Evolutionary conservation across 371 early-diverging fungal genomes (phyloP), one percentile per base, ranked within the genome.

Genomic region (Saksenaea oblongispora): DNA sequence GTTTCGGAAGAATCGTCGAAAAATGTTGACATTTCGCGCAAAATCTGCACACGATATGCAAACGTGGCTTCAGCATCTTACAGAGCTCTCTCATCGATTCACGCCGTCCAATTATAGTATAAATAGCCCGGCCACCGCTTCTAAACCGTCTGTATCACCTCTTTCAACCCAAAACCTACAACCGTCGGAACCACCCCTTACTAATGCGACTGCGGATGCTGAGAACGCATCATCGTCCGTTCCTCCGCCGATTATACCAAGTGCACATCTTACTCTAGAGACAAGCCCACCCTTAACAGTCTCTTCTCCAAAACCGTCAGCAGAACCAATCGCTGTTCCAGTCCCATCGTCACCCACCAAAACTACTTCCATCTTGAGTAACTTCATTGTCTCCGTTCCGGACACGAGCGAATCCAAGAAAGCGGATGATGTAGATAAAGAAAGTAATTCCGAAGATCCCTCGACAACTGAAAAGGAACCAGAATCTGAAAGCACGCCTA

Each of bases 1-100:
- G 3, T 47, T 47, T 22, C 51, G 51, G 66, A 39, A 54, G 44
- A 36, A 55, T 56, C 18, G 47, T 31, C 17, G 24, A 11, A 54
- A 59, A 31, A 59, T 56, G 7, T 22, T 37, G 55, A 73, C 73
- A 1, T 66, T 76, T 34, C 65, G 80, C 5, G 76, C 80, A 7
- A 76, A 76, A 54, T 74, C 75, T 1, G 75, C 71, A 0, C 37
- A 54, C 3, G 77, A 79, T 51, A 73, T 79, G 75, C 77, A 79
- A 34, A 55, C 41, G 1, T 79, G 80, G 80, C 35, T 79, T 1
- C 55, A 67, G 1, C 63, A 71, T 58, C 56, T 76, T 14, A 73
- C 70, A 1, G 44, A 64, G 10, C 28, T 65, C 18, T 73, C 79
- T 9, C 54, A 76, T 47, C 54, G 72, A 1, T 75, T 66, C 36